phyloP scores from a whole-genome alignment of 345 rosid species.

The Eucalyptus cloeziana region DNA sequence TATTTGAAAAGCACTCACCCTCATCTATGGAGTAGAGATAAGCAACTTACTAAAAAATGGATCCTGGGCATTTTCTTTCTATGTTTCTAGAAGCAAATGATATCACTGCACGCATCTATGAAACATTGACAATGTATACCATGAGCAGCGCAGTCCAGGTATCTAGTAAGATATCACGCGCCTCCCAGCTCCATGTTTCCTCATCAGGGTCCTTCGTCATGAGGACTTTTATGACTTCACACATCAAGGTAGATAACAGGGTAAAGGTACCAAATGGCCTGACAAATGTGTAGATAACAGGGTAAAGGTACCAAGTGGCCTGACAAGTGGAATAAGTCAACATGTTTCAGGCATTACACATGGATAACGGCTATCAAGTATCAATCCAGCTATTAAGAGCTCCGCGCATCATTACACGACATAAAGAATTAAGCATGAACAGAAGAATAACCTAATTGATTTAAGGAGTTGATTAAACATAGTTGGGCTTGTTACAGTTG shows the following conservation, averaged over 20 bases:
- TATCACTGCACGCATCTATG: neutral
- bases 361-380: neutral
- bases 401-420: neutral
- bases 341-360: neutral
- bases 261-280: conserved; percentile 86
- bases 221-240: conserved; percentile 79
- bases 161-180: conserved; percentile 92
- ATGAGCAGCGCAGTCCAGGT: conserved; percentile 76
- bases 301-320: conserved; percentile 80
- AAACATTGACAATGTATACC: conserved; percentile 18
- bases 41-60: neutral
- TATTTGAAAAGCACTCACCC: neutral
- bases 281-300: neutral
- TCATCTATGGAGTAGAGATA: neutral
- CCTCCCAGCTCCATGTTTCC: conserved; percentile 96
- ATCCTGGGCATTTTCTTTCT: neutral
- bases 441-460: conserved; percentile 55
- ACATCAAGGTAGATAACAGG: conserved; percentile 69
- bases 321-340: conserved; percentile 20
- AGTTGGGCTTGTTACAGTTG: conserved; percentile 56
- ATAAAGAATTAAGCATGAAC: neutral
- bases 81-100: neutral
- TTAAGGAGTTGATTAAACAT: conserved; percentile 70
- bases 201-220: conserved; percentile 47
- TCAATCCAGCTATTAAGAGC: neutral